phyloP scores from a whole-genome alignment of 192 early-diverging fungal species.

The Coemansia sp. region DNA sequence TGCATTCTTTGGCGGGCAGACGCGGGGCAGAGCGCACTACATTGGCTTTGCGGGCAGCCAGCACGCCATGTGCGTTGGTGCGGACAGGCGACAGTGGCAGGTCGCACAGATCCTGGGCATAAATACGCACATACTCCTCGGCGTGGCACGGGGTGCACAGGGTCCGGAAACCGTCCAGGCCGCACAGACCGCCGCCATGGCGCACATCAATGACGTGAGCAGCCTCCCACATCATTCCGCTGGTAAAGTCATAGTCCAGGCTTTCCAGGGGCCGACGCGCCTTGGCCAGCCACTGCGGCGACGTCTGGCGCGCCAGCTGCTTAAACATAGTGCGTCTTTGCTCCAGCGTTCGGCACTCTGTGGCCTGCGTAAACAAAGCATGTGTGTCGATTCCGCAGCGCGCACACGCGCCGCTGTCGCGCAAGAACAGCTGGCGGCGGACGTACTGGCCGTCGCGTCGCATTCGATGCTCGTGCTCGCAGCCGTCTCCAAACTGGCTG shows the following conservation, averaged over 20 bases:
- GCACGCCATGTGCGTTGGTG: background rate
- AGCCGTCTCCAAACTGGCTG: constrained; percentile 33
- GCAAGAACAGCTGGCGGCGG: constrained; percentile 37
- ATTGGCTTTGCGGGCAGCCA: background rate
- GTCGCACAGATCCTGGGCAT: constrained; percentile 22
- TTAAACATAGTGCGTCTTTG: constrained; percentile 21
- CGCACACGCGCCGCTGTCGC: constrained; percentile 45
- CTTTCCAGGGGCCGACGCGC: constrained; percentile 21
- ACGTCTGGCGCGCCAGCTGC: constrained; percentile 18
- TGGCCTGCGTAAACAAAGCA: constrained; percentile 24
- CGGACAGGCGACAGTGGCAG: constrained; percentile 6
- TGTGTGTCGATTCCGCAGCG: constrained; percentile 39
- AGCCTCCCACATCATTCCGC: constrained; percentile 55
- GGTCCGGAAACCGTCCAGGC: constrained; percentile 45
- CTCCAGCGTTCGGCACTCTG: constrained; percentile 19
- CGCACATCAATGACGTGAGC: constrained; percentile 47
- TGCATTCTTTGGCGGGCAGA: background rate
- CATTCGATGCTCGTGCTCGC: constrained; percentile 50
- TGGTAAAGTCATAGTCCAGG: constrained; percentile 33
- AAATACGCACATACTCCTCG: constrained; percentile 37
- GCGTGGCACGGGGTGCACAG: constrained; percentile 50
- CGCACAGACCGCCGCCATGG: constrained; percentile 50
- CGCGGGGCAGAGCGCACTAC: background rate
- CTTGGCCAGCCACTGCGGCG: constrained; percentile 35
- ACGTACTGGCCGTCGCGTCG: constrained; percentile 45